These are phyloP conservation scores for Metschnikowia cerradonensis DNA, from an alignment of 805 yeast species.

Conservation along the genomic window DNA sequence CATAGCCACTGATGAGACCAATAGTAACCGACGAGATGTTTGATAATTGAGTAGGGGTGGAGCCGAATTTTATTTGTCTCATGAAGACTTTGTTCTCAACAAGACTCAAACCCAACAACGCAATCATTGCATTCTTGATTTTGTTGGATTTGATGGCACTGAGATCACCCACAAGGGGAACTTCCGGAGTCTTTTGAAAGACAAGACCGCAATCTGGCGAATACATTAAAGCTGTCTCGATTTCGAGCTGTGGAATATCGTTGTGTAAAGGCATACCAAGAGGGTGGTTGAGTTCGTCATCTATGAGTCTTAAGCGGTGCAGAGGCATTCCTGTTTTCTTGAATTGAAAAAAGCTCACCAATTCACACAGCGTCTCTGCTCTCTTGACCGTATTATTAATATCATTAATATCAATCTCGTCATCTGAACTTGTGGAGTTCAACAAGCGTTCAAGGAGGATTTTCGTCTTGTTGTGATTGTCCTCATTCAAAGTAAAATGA, in stretches of 20 bases:
- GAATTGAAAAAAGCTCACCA: conserved; percentile 62
- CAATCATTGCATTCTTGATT: conserved; percentile 43
- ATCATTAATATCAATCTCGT: conserved; percentile 35
- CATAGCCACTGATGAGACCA: conserved; percentile 65
- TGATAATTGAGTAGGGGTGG: conserved; percentile 77
- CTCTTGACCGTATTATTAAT: conserved; percentile 33
- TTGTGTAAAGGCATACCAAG: conserved; percentile 68
- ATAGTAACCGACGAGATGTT: conserved; percentile 54
- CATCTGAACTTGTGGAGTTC: conserved; percentile 39
- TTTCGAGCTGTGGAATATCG: conserved; percentile 49
- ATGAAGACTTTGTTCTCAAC: conserved; percentile 55
- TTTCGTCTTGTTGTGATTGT: conserved; percentile 43
- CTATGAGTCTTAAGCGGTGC: conserved; percentile 57
- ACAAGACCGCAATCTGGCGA: conserved; percentile 87
- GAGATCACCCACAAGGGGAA: conserved; percentile 49
- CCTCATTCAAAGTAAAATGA: conserved; percentile 44
- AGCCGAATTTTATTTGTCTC: conserved; percentile 65
- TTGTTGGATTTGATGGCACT: conserved; percentile 41
- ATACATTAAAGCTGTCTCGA: conserved; percentile 59
- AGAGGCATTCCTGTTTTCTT: conserved; percentile 53
- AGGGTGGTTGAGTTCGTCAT: conserved; percentile 68
- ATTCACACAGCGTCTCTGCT: conserved; percentile 58
- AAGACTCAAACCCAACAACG: conserved; percentile 41
- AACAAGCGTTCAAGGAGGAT: conserved; percentile 40
- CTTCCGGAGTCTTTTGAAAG: conserved; percentile 24